A percentile compares a stretch with the other conserved stretches of the same genome.
These are phyloP conservation scores for Fraxinus paxiana DNA, from an alignment of 305 asterid genomes.

Conservation along the genomic window DNA sequence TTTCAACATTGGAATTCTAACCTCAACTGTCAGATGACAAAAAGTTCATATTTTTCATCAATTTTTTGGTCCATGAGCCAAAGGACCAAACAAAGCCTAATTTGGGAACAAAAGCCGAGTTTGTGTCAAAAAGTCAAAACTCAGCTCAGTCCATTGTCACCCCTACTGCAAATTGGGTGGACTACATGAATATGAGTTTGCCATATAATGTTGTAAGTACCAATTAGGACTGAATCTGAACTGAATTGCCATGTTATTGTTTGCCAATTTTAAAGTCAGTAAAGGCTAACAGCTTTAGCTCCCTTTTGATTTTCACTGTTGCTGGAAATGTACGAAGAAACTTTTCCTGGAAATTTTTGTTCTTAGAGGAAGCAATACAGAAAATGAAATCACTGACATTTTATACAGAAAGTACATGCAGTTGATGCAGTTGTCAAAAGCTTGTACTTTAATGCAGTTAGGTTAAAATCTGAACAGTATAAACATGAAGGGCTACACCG, in stretches of 20 bases:
- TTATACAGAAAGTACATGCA: neutral
- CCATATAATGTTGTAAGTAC: neutral
- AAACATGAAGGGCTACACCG: neutral
- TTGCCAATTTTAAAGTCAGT: neutral
- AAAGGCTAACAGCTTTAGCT: neutral
- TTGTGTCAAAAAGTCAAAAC: neutral
- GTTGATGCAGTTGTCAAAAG: neutral
- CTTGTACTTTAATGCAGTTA: neutral
- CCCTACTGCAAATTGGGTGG: neutral
- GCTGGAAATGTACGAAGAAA: neutral
- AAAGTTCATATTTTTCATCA: neutral
- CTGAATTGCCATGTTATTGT: neutral
- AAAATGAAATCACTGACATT: neutral
- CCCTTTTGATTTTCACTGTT: neutral
- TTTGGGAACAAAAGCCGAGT: neutral
- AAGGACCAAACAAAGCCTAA: neutral
- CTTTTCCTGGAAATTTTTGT: neutral
- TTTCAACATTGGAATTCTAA: neutral
- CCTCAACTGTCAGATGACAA: neutral
- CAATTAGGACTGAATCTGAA: neutral
- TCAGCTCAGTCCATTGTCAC: neutral
- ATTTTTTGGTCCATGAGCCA: neutral
- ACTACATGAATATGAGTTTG: neutral
- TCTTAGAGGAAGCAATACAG: neutral
- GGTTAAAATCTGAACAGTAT: neutral